Conservation (phyloP, 2,329 filamentous ascomycete genomes). For the Coniella vitis region DNA sequence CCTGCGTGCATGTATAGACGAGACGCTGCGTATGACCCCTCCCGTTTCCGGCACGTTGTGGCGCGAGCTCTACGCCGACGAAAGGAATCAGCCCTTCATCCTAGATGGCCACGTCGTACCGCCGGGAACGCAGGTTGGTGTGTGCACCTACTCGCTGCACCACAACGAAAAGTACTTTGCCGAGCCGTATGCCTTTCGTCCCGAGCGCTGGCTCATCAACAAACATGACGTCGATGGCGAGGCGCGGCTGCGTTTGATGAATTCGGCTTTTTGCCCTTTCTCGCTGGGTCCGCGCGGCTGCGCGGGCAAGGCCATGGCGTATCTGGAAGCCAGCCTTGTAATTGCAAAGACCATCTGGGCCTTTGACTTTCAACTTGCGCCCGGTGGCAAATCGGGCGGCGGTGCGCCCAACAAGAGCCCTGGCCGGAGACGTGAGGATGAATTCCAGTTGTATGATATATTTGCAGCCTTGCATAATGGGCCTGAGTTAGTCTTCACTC, state of each 20-base stretch:
- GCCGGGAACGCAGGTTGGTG: slow-evolving; percentile 25
- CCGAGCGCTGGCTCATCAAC: slow-evolving; percentile 35
- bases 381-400: background rate
- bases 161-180: slow-evolving; percentile 35
- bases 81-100: background rate
- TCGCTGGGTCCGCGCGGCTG: background rate
- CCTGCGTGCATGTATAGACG: too few species aligned
- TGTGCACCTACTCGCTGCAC: slow-evolving; percentile 35
- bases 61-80: background rate
- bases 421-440: background rate
- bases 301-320: slow-evolving; percentile 2
- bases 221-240: slow-evolving; percentile 15
- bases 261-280: background rate
- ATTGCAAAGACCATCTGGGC: slow-evolving; percentile 4
- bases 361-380: slow-evolving; percentile 5
- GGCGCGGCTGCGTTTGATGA: slow-evolving; percentile 16
- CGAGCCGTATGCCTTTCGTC: slow-evolving; percentile 30
- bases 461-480: slow-evolving; percentile 1
- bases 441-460: slow-evolving; percentile 6
- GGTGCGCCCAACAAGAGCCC: background rate
- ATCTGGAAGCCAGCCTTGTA: slow-evolving; percentile 1
- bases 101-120: slow-evolving; percentile 6
- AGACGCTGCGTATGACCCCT: slow-evolving; percentile 7
- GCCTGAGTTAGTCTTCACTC: slow-evolving; percentile 1
- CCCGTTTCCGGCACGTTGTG: background rate